Evolutionary conservation across 1,284 basidiomycete species (phyloP), one percentile per base, ranked within the genome.

Genomic region (Cryptococcus jaspeensis): DNA sequence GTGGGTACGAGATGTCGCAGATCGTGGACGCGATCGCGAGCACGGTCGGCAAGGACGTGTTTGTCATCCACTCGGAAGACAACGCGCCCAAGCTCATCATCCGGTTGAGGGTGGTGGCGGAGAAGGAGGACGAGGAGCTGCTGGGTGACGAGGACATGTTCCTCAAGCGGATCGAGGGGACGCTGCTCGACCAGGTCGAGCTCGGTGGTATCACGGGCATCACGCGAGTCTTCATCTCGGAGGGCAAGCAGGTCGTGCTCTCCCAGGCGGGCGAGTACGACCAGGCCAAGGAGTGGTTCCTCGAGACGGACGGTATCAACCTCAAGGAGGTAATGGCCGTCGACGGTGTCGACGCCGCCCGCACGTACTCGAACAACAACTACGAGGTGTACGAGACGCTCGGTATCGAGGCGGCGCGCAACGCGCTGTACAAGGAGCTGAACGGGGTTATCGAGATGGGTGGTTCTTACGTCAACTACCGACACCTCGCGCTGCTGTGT

Each of bases 391-490:
- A 93, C 84, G 84, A 92, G 63, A 92, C 95, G n/a, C 84, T 99
- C 52, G 96, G 96, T 71, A 98, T 99, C 70, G 96, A 99, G 79
- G 96, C 94, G 18, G 94, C 92, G 16, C 88, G 96, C 13, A 90
- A 86, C 40, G 92, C 93, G 13, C 87, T 99, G 66, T 87, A 96
- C 82, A 90, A 84, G 79, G 96, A 99, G 76, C 79, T 98, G 58
- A 87, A 92, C 69, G 84, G 85, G 58, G 95, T 98, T 73, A 96
- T 99, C 79, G 93, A 97, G 79, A 97, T 97, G 80, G 96, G 97
- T 75, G 96, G 95, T 83, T 98, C 95, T 18, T 97, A 98, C 73
- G 95, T 99, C 81, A 99, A 99, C 79, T 99, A 97, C 79, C 88
- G 96, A 53, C 96, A 99, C 77, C 82, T 99, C 55, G 90, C 93